phyloP scores from a whole-genome alignment of 1,284 basidiomycete species.

The Anthracocystis setariae region DNA sequence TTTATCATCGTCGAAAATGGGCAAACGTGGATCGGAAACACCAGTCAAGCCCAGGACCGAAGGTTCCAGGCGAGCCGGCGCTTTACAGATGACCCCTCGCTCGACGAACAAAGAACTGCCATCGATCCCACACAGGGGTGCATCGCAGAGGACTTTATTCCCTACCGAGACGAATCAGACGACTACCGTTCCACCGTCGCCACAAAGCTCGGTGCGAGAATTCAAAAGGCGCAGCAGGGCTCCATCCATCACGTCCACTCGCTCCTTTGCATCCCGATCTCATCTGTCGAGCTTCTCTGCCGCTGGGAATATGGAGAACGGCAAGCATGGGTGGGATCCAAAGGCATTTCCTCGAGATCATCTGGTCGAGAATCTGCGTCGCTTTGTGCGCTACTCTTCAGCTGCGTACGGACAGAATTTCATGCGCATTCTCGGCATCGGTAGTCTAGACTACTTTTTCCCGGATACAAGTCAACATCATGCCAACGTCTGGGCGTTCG shows the following conservation, averaged over 20 bases:
- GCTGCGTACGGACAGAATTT: constrained; percentile 67
- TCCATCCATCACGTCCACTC: constrained; percentile 54
- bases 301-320: constrained; percentile 19
- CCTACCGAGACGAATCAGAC: constrained; percentile 4
- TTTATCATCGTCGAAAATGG: constrained; percentile 11
- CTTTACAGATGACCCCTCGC: constrained; percentile 4
- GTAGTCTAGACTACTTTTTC: constrained; percentile 70
- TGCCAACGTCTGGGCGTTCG: constrained; percentile 69
- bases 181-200: constrained; percentile 12
- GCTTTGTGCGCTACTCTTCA: constrained; percentile 70
- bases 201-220: constrained; percentile 30
- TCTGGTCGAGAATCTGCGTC: constrained; percentile 70
- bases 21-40: constrained; percentile 8
- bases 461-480: constrained; percentile 70
- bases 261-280: constrained; percentile 50
- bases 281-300: constrained; percentile 42
- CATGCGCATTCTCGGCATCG: constrained; percentile 70
- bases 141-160: constrained; percentile 21
- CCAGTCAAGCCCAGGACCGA: constrained; percentile 4
- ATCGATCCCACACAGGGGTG: constrained; percentile 29
- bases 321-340: constrained; percentile 21
- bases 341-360: constrained; percentile 69
- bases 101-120: constrained; percentile 27
- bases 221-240: constrained; percentile 43
- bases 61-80: constrained; percentile 10